Percentiles rank a stretch among this genome's conserved stretches.
These are phyloP conservation scores for Cladosporium sphaerospermum DNA, from an alignment of 2,329 filamentous ascomycete species.

Conservation along the genomic window DNA sequence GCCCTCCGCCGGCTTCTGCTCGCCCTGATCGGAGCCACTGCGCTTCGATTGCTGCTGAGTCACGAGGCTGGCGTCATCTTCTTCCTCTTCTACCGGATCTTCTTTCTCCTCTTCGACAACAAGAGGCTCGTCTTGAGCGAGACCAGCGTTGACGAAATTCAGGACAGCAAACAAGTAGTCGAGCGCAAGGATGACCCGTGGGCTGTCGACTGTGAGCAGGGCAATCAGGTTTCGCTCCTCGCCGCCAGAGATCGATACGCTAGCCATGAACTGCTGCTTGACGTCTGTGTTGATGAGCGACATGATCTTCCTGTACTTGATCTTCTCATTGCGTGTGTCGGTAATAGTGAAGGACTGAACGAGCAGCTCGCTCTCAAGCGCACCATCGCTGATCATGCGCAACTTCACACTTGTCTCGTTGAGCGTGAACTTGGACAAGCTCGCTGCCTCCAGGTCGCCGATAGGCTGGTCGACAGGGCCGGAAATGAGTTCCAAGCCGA, in stretches of 20 bases:
- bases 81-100: slow-evolving; percentile 38
- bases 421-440: slow-evolving; percentile 87
- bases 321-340: slow-evolving; percentile 86
- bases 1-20: slow-evolving; percentile 24
- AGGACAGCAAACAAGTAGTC: slow-evolving; percentile 93
- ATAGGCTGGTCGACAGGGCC: slow-evolving; percentile 70
- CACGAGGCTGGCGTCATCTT: slow-evolving; percentile 45
- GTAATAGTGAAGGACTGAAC: slow-evolving; percentile 93
- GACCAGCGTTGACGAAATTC: slow-evolving; percentile 68
- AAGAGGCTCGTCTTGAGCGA: slow-evolving; percentile 51
- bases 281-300: slow-evolving; percentile 89
- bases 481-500: slow-evolving; percentile 81
- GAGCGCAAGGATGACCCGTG: slow-evolving; percentile 86
- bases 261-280: slow-evolving; percentile 95
- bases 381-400: slow-evolving; percentile 85
- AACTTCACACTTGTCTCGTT: slow-evolving; percentile 90
- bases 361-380: slow-evolving; percentile 84
- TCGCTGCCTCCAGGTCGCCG: slow-evolving; percentile 69
- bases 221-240: slow-evolving; percentile 76
- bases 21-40: slow-evolving; percentile 13
- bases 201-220: slow-evolving; percentile 90
- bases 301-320: slow-evolving; percentile 98
- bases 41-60: slow-evolving; percentile 26
- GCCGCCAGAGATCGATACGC: slow-evolving; percentile 83
- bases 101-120: slow-evolving; percentile 54